Evolutionary conservation across 2,329 filamentous ascomycete genomes (phyloP).

Genomic region (Fusarium odoratissimum): DNA sequence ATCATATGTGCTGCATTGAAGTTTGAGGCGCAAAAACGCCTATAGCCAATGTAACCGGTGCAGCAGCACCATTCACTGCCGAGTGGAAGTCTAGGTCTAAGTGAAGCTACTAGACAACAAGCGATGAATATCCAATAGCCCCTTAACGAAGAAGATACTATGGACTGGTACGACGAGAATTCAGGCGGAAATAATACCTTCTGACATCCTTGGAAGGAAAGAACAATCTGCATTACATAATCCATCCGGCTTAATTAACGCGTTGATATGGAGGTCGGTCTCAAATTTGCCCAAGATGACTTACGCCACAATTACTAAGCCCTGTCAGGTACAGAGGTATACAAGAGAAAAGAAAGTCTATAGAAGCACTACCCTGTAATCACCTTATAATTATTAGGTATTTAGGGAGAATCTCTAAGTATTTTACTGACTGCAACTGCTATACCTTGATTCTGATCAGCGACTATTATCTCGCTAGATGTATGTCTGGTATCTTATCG

Average conservation of each 20-base stretch:
- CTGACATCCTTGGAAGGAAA: rapidly evolving
- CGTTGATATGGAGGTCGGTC: rapidly evolving
- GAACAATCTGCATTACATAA: rapidly evolving
- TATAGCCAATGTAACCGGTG: rapidly evolving
- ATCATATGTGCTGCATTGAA: rapidly evolving
- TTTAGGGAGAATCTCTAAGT: too few species aligned
- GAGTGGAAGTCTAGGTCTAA: rapidly evolving
- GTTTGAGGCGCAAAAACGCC: rapidly evolving
- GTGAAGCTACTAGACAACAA: not conserved
- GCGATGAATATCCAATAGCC: rapidly evolving
- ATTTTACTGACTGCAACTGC: too few species aligned
- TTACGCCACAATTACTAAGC: too few species aligned
- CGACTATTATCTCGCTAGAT: too few species aligned
- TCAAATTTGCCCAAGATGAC: too few species aligned
- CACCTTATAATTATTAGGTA: too few species aligned
- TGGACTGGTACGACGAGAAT: rapidly evolving
- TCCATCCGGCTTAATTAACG: rapidly evolving
- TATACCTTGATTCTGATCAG: too few species aligned
- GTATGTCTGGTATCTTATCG: too few species aligned
- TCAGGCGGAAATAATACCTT: rapidly evolving
- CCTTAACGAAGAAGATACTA: rapidly evolving
- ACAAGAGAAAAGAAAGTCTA: too few species aligned
- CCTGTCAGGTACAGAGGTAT: too few species aligned
- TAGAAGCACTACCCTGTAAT: too few species aligned
- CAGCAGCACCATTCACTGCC: rapidly evolving